These are phyloP conservation scores for Phytophthora capsici DNA, from an alignment of 352 stramenopile species.

Conservation along the genomic window DNA sequence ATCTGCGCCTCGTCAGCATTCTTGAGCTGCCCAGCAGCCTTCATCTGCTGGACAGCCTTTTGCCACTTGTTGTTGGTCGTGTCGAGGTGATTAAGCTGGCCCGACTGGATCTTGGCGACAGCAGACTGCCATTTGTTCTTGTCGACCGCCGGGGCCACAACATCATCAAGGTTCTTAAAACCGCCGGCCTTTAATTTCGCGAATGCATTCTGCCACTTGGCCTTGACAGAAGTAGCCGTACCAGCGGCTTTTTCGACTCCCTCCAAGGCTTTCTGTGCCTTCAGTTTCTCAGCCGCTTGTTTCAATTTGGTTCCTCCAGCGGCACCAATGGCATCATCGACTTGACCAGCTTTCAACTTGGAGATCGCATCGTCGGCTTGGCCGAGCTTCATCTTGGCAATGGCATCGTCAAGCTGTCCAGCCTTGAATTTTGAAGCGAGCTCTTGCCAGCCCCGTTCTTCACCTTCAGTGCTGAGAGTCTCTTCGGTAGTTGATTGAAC, in stretches of 20 bases:
- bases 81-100: neutral
- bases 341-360: neutral
- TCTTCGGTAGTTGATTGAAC: neutral
- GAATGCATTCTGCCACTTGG: neutral
- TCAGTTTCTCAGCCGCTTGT: neutral
- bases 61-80: constrained; percentile 3
- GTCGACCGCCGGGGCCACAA: neutral
- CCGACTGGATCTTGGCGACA: neutral
- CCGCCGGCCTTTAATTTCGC: neutral
- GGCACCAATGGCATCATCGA: neutral
- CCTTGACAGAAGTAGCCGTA: neutral
- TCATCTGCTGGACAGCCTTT: constrained; percentile 1
- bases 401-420: neutral
- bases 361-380: neutral
- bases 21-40: constrained; percentile 1
- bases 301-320: neutral
- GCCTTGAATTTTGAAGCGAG: neutral
- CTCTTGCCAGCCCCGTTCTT: neutral
- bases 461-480: neutral
- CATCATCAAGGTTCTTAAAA: neutral
- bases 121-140: neutral
- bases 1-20: constrained; percentile 3
- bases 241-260: neutral
- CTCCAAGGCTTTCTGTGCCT: neutral
- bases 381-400: neutral